phyloP scores from a whole-genome alignment of 2,329 filamentous ascomycete genomes.

The Venturia carpophila region DNA sequence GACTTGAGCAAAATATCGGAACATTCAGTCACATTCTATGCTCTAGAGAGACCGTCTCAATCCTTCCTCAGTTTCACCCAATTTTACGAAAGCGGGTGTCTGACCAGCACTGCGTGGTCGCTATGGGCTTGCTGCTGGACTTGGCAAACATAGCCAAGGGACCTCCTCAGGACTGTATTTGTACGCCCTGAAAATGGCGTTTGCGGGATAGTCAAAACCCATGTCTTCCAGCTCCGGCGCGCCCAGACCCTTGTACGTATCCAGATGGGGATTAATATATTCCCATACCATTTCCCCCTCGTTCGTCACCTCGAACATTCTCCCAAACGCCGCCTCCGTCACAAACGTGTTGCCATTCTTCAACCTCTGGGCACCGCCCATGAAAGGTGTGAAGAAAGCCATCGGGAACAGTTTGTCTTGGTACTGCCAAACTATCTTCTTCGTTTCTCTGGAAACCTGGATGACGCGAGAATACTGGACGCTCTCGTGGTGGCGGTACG shows the following conservation, averaged over 20 bases:
- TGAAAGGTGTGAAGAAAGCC: constrained; percentile 41
- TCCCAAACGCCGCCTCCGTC: constrained; percentile 37
- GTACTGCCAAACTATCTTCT: constrained; percentile 40
- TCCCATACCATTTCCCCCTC: constrained; percentile 39
- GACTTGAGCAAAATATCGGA: background rate
- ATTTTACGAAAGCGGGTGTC: background rate
- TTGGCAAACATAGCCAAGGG: constrained; percentile 28
- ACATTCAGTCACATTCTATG: too few relatives aligned
- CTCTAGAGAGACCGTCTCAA: too few relatives aligned
- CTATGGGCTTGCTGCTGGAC: background rate
- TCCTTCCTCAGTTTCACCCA: too few relatives aligned
- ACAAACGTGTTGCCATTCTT: constrained; percentile 37
- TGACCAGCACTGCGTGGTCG: background rate
- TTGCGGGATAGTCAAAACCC: constrained; percentile 35
- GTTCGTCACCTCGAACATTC: constrained; percentile 39
- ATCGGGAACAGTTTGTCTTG: constrained; percentile 32
- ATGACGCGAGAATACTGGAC: constrained; percentile 39
- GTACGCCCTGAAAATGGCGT: constrained; percentile 40
- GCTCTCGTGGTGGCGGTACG: constrained; percentile 34
- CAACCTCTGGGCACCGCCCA: constrained; percentile 40
- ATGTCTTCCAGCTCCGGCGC: constrained; percentile 30
- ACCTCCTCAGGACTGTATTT: constrained; percentile 37
- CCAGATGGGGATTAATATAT: constrained; percentile 38
- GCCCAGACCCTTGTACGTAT: constrained; percentile 30
- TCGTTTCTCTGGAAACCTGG: constrained; percentile 32